Percentiles rank a stretch among this genome's conserved stretches.
Conservation (phyloP, 306 rosid species). For the Quercus agrifolia region DNA sequence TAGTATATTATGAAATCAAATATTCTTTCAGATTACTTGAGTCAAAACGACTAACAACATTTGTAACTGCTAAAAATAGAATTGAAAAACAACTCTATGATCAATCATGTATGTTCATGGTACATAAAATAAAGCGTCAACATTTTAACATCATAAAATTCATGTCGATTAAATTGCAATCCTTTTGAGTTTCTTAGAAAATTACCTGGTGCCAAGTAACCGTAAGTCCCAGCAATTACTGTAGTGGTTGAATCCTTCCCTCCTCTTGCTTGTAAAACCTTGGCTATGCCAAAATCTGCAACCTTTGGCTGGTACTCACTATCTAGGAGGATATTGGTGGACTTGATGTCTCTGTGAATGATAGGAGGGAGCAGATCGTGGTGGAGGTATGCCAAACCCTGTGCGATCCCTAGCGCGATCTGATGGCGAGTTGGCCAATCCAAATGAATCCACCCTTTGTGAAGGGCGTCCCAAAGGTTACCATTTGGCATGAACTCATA, state of each 20-base stretch:
- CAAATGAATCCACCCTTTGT: slow-evolving; percentile 62
- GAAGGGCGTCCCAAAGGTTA: slow-evolving; percentile 91
- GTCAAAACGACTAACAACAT: too few species aligned
- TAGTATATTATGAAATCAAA: too few species aligned
- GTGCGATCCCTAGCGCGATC: slow-evolving; percentile 80
- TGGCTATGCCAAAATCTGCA: slow-evolving; percentile 96
- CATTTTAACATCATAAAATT: background rate
- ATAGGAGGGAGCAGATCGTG: slow-evolving; percentile 80
- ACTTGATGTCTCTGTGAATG: slow-evolving; percentile 87
- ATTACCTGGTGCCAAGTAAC: slow-evolving; percentile 93
- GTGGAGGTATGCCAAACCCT: slow-evolving; percentile 93
- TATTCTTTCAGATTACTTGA: too few species aligned
- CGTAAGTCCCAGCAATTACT: slow-evolving; percentile 87
- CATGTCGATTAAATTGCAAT: background rate
- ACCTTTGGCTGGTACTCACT: slow-evolving; percentile 82
- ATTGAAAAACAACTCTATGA: too few species aligned
- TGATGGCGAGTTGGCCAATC: slow-evolving; percentile 89
- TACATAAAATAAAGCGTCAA: background rate
- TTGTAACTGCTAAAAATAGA: too few species aligned
- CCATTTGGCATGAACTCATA: slow-evolving; percentile 96
- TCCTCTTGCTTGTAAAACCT: slow-evolving; percentile 89
- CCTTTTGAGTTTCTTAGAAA: slow-evolving; percentile 5
- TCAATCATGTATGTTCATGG: background rate
- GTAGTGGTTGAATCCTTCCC: slow-evolving; percentile 87
- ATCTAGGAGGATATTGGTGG: slow-evolving; percentile 83